phyloP scores from a whole-genome alignment of 257 asterid genomes.

The Galeopsis tetrahit region DNA sequence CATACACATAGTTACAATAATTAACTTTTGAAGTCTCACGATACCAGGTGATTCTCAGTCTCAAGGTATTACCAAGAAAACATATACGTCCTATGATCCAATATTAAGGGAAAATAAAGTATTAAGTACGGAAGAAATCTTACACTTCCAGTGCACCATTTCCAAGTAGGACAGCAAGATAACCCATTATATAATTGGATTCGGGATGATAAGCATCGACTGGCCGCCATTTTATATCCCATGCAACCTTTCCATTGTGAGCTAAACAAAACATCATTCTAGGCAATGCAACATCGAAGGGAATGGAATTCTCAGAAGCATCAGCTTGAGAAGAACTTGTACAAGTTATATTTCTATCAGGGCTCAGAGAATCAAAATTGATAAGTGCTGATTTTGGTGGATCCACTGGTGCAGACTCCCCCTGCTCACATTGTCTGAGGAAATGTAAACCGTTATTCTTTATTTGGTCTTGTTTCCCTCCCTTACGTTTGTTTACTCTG shows the following conservation, averaged over 20 bases:
- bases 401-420: slow-evolving; percentile 38
- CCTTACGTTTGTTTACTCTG: slow-evolving; percentile 39
- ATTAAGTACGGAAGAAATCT: slow-evolving; percentile 38
- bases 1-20: background rate
- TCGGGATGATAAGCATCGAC: slow-evolving; percentile 44
- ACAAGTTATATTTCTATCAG: slow-evolving; percentile 34
- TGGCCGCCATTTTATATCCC: slow-evolving; percentile 98
- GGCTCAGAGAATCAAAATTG: slow-evolving; percentile 37
- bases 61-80: background rate
- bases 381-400: slow-evolving; percentile 32
- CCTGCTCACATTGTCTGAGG: slow-evolving; percentile 40
- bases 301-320: slow-evolving; percentile 42
- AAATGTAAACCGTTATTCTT: slow-evolving; percentile 34
- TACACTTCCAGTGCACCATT: slow-evolving; percentile 97
- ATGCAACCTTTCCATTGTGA: slow-evolving; percentile 90
- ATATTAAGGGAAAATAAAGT: background rate
- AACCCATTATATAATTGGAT: slow-evolving; percentile 78
- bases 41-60: background rate
- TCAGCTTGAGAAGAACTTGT: slow-evolving; percentile 33
- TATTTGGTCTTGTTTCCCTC: slow-evolving; percentile 34
- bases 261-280: slow-evolving; percentile 87
- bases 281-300: slow-evolving; percentile 72
- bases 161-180: slow-evolving; percentile 93
- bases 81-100: slow-evolving; percentile 22
- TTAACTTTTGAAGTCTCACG: background rate